Conservation (phyloP, 164 flowering plant species). For the Cinnamomum chago region DNA sequence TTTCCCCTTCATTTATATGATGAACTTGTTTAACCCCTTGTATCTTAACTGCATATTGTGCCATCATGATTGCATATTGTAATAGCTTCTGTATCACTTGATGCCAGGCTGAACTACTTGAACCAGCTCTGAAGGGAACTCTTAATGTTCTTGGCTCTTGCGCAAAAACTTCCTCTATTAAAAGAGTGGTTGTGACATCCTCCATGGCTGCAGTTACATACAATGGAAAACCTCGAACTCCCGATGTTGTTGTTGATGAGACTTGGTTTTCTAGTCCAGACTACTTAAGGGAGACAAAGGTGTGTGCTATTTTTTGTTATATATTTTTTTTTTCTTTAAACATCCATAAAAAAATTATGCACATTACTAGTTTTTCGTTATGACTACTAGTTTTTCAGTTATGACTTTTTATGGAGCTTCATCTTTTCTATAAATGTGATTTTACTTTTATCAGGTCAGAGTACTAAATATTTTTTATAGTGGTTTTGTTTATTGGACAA, state of each 20-base stretch:
- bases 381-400: neutral
- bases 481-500: neutral
- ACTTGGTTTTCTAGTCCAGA: constrained; percentile 55
- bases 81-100: constrained; percentile 4
- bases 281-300: constrained; percentile 33
- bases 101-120: constrained; percentile 49
- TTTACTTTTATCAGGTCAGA: neutral
- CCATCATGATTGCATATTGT: neutral
- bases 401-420: too few species aligned
- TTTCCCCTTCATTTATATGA: neutral
- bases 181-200: constrained; percentile 56
- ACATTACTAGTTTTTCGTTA: neutral
- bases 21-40: neutral
- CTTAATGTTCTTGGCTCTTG: constrained; percentile 56
- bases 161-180: constrained; percentile 39
- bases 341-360: neutral
- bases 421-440: neutral
- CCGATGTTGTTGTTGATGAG: constrained; percentile 59
- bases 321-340: neutral
- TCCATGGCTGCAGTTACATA: constrained; percentile 48
- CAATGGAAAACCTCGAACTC: constrained; percentile 31
- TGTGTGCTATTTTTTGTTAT: constrained; percentile 1
- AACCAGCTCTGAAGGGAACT: constrained; percentile 66
- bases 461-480: too few species aligned
- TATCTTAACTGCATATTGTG: neutral